phyloP scores from a whole-genome alignment of 306 rosid species.

The Cotoneaster glaucophyllus region DNA sequence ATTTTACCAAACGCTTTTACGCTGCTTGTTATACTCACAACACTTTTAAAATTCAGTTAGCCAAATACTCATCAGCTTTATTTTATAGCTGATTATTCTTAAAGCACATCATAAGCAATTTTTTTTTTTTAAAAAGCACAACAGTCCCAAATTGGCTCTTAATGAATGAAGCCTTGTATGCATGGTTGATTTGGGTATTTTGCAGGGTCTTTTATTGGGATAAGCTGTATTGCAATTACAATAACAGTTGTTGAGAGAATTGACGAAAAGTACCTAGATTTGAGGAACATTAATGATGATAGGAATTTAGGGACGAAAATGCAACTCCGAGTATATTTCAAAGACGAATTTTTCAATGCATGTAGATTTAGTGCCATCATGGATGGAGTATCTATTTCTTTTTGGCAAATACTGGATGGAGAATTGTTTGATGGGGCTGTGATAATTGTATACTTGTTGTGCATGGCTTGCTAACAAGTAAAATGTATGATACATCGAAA shows the following conservation, averaged over 20 bases:
- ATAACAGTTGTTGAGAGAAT: background rate
- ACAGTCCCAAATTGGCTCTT: no score
- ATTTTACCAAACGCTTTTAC: no score
- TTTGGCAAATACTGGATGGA: background rate
- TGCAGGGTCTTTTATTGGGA: background rate
- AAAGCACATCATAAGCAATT: no score
- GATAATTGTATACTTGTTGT: background rate
- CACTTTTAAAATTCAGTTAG: no score
- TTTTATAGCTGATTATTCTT: no score
- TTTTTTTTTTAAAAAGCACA: no score
- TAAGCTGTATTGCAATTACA: background rate
- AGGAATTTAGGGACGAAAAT: background rate
- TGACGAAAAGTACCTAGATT: background rate
- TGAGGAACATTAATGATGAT: background rate
- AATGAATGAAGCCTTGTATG: background rate
- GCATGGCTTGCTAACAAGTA: slow-evolving; percentile 75
- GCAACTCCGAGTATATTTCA: background rate
- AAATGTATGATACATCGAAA: slow-evolving; percentile 76
- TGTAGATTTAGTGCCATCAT: background rate
- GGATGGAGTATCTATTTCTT: no score
- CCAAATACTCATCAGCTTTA: no score
- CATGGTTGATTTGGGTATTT: background rate
- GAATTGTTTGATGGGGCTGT: background rate
- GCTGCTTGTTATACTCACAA: no score
- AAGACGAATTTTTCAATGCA: background rate